Conservation (phyloP, 1,139 yeast genomes). For the Blastobotrys indianensis region DNA sequence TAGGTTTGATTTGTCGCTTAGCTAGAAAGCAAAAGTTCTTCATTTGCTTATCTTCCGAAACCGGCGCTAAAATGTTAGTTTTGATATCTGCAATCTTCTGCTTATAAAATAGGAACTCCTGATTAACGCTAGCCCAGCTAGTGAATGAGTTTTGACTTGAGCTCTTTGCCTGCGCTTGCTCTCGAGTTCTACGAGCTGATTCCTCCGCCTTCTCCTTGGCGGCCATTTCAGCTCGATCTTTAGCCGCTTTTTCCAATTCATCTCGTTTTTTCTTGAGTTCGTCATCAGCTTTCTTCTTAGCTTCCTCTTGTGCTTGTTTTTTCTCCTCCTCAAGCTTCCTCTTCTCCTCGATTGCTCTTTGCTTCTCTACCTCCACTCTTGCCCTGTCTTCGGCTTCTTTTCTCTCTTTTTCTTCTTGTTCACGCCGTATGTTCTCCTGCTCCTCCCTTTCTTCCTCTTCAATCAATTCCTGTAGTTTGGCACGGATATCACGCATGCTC, state of each 20-base stretch:
- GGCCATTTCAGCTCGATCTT: constrained; percentile 14
- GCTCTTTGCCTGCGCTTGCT: constrained; percentile 14
- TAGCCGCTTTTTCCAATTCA: constrained; percentile 13
- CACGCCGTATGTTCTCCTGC: constrained; percentile 6
- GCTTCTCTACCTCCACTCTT: constrained; percentile 19
- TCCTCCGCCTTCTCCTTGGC: constrained; percentile 12
- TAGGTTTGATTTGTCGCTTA: constrained; percentile 76
- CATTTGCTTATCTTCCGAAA: constrained; percentile 35
- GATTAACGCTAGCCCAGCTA: constrained; percentile 39
- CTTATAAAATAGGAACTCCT: constrained; percentile 47
- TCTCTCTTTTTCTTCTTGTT: constrained; percentile 20
- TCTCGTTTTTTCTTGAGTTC: constrained; percentile 18
- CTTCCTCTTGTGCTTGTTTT: constrained; percentile 18
- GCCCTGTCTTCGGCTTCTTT: constrained; percentile 20
- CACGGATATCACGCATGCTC: constrained; percentile 9
- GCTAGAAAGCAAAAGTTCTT: constrained; percentile 36
- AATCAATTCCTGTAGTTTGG: constrained; percentile 12
- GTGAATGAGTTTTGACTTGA: constrained; percentile 29
- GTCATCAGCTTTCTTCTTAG: constrained; percentile 17
- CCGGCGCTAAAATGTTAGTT: constrained; percentile 37
- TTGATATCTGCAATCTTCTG: constrained; percentile 57
- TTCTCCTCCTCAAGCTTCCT: constrained; percentile 19
- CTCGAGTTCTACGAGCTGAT: constrained; percentile 10
- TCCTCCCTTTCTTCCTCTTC: constrained; percentile 13
- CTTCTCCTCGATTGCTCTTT: constrained; percentile 13